Evolutionary conservation across 129 eudicot species (phyloP).

Genomic region (Rutidosis leptorrhynchoides): DNA sequence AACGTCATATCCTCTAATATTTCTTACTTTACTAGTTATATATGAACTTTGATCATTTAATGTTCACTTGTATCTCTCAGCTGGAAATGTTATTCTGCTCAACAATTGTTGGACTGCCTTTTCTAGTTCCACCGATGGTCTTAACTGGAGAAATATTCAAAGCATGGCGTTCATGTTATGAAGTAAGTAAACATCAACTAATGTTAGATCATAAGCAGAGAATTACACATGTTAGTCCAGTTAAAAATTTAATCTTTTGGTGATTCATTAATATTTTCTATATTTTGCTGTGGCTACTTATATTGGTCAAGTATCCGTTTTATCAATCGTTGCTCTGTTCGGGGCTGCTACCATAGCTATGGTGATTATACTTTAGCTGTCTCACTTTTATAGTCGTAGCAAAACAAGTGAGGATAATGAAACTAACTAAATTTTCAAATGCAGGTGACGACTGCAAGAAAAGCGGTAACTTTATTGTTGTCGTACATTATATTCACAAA

Average conservation of each 20-base stretch:
- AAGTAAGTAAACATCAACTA: slow-evolving; percentile 39
- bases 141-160: slow-evolving; percentile 78
- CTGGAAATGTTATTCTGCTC: slow-evolving; percentile 97
- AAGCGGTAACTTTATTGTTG: slow-evolving; percentile 69
- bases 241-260: background rate
- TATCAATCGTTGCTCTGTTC: slow-evolving; percentile 75
- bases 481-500: slow-evolving; percentile 71
- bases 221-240: background rate
- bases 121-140: slow-evolving; percentile 86
- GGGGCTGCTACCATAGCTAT: slow-evolving; percentile 92
- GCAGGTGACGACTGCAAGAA: slow-evolving; percentile 78
- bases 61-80: slow-evolving; percentile 28
- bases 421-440: background rate
- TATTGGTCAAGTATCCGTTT: slow-evolving; percentile 77
- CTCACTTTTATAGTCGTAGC: no score
- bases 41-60: background rate
- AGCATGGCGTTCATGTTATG: slow-evolving; percentile 85
- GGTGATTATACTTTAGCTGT: slow-evolving; percentile 35
- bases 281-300: slow-evolving; percentile 66
- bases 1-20: no score
- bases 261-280: no score
- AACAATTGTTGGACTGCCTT: slow-evolving; percentile 84
- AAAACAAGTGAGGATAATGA: no score
- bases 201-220: background rate
- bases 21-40: background rate